Evolutionary conservation across 768 basidiomycete species (phyloP).

Genomic region (Neoboletus magnificus): DNA sequence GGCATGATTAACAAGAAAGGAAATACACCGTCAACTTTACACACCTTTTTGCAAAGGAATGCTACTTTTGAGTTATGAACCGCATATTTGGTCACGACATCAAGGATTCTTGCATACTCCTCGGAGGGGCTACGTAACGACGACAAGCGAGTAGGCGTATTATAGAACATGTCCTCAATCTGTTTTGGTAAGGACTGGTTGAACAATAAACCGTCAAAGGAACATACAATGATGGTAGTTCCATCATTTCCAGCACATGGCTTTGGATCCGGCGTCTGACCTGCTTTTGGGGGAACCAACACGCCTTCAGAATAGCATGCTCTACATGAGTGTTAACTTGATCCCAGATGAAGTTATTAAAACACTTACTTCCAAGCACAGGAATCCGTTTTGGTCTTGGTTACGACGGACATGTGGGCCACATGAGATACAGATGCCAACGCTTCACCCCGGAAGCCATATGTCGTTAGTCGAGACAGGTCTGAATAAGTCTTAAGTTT

Average conservation of each 20-base stretch:
- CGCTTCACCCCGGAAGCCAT: constrained; percentile 97
- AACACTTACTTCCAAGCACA: constrained; percentile 90
- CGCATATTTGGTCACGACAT: constrained; percentile 90
- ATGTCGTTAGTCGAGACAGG: constrained; percentile 77
- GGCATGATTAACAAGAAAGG: constrained; percentile 1
- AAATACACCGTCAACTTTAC: not conserved
- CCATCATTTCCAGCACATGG: constrained; percentile 95
- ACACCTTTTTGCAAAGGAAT: constrained; percentile 90
- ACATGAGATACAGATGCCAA: constrained; percentile 95
- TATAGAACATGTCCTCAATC: constrained; percentile 97
- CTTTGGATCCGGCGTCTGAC: constrained; percentile 71
- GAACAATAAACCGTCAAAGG: not conserved
- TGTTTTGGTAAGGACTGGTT: constrained; percentile 30
- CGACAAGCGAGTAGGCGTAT: constrained; percentile 82
- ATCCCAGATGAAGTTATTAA: not conserved
- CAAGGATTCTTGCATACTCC: constrained; percentile 88
- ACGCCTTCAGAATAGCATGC: constrained; percentile 79
- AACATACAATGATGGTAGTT: constrained; percentile 75
- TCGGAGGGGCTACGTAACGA: constrained; percentile 83
- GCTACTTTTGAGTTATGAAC: constrained; percentile 88
- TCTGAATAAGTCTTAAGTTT: constrained; percentile 88
- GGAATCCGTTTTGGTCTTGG: constrained; percentile 76
- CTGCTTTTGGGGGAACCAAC: constrained; percentile 67
- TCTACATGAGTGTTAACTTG: constrained; percentile 39
- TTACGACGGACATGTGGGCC: constrained; percentile 83